These are phyloP conservation scores for Talaromyces islandicus DNA, from an alignment of 2,329 filamentous ascomycete genomes.

Conservation along the genomic window DNA sequence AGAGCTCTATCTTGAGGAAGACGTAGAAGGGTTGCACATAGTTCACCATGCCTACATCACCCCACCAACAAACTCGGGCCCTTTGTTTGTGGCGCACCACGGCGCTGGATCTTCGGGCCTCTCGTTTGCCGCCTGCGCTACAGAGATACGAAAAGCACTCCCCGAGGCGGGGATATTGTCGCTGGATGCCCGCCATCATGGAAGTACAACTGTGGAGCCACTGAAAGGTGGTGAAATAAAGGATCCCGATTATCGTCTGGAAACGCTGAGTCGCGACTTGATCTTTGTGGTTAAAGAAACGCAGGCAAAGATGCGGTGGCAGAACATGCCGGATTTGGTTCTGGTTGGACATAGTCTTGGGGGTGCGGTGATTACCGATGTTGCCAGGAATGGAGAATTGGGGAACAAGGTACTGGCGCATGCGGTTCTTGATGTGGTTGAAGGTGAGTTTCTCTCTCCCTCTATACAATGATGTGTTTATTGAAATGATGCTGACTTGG, in stretches of 20 bases:
- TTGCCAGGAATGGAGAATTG: conserved; percentile 63
- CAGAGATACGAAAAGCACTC: conserved; percentile 69
- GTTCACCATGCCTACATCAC: conserved; percentile 83
- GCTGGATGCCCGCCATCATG: conserved; percentile 81
- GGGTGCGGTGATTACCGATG: conserved; percentile 81
- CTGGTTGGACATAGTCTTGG: conserved; percentile 90
- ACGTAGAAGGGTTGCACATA: conserved; percentile 40
- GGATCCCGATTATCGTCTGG: conserved; percentile 59
- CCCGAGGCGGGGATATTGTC: conserved; percentile 79
- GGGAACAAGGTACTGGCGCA: conserved; percentile 71
- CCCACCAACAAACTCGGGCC: conserved; percentile 65
- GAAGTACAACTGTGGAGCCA: conserved; percentile 50
- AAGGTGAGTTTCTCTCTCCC: conserved; percentile 46
- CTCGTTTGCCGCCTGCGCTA: conserved; percentile 77
- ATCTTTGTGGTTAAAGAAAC: conserved; percentile 63
- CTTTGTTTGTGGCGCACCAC: conserved; percentile 89
- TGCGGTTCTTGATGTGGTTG: conserved; percentile 88
- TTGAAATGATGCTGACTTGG: background rate
- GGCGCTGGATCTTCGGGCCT: conserved; percentile 89
- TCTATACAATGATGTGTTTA: background rate
- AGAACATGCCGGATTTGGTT: conserved; percentile 64
- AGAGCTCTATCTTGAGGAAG: conserved; percentile 63
- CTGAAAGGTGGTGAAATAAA: conserved; percentile 20
- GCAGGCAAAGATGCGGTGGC: conserved; percentile 65
- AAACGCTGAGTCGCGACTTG: conserved; percentile 68